Evolutionary conservation across 768 basidiomycete species (phyloP).

Genomic region (Termitomyces sp.): DNA sequence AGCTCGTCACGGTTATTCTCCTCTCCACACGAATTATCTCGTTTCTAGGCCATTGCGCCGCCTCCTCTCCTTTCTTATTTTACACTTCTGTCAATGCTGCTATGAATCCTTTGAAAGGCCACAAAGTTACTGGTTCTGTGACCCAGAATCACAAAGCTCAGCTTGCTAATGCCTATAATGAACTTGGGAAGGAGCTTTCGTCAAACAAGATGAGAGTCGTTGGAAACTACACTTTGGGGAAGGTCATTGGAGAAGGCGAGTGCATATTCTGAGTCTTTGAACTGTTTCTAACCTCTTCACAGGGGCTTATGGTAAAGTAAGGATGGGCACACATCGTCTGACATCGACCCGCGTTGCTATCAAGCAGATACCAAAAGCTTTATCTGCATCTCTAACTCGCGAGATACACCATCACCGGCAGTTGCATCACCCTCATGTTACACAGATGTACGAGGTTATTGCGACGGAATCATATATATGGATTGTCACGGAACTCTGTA

Average conservation of each 20-base stretch:
- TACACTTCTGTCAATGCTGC: constrained; percentile 28
- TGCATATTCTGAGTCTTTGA: constrained; percentile 8
- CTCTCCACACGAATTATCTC: constrained; percentile 3
- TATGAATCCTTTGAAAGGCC: constrained; percentile 47
- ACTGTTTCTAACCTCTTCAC: constrained; percentile 4
- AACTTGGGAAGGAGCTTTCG: constrained; percentile 93
- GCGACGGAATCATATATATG: constrained; percentile 94
- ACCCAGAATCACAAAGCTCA: constrained; percentile 79
- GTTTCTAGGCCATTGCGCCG: constrained; percentile 25
- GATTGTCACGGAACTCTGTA: constrained; percentile 96
- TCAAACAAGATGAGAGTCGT: constrained; percentile 86
- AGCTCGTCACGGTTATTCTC: neutral
- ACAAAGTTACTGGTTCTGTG: constrained; percentile 57
- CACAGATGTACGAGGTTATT: constrained; percentile 96
- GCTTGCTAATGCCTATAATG: constrained; percentile 94
- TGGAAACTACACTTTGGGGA: constrained; percentile 91
- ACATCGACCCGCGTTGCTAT: constrained; percentile 91
- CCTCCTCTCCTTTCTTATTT: constrained; percentile 29
- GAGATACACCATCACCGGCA: constrained; percentile 99
- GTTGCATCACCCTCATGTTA: constrained; percentile 92
- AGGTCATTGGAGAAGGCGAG: constrained; percentile 92
- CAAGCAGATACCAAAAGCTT: constrained; percentile 95
- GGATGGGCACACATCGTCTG: constrained; percentile 89
- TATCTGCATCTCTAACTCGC: constrained; percentile 87
- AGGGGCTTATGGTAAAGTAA: constrained; percentile 96